Evolutionary conservation across 495 filamentous ascomycete genomes (phyloP).

Genomic region (Emericellopsis terricola): DNA sequence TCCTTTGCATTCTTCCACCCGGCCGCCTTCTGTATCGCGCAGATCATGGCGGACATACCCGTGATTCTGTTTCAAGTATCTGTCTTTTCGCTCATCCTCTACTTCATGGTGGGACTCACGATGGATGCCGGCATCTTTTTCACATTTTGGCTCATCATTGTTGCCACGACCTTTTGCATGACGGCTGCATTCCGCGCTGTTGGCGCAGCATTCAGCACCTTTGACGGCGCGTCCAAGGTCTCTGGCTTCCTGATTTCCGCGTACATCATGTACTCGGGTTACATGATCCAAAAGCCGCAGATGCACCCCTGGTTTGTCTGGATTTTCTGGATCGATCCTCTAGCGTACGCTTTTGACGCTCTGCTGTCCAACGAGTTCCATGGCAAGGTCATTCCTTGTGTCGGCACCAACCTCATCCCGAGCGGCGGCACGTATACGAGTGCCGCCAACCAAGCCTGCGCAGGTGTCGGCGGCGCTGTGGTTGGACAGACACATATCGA

Average conservation of each 20-base stretch:
- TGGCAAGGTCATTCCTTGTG: conserved; percentile 28
- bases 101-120: conserved; percentile 58
- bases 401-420: conserved; percentile 36
- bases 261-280: conserved; percentile 60
- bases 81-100: conserved; percentile 58
- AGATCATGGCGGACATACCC: conserved; percentile 60
- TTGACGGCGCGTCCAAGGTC: conserved; percentile 38
- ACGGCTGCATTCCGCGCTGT: conserved; percentile 20
- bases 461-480: conserved; percentile 29
- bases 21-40: conserved; percentile 58
- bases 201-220: conserved; percentile 42
- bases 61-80: conserved; percentile 50
- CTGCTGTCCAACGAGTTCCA: conserved; percentile 54
- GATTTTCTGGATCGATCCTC: conserved; percentile 59
- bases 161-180: conserved; percentile 31
- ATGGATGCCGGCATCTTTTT: conserved; percentile 66
- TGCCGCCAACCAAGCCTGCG: conserved; percentile 40
- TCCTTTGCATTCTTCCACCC: conserved; percentile 73
- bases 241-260: conserved; percentile 42
- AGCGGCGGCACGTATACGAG: conserved; percentile 30
- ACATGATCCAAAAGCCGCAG: conserved; percentile 46
- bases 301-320: conserved; percentile 68
- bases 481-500: conserved; percentile 31
- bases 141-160: conserved; percentile 44
- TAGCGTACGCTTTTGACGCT: conserved; percentile 57